Conservation (phyloP, 805 yeast genomes). For the Ogataea polymorpha region DNA sequence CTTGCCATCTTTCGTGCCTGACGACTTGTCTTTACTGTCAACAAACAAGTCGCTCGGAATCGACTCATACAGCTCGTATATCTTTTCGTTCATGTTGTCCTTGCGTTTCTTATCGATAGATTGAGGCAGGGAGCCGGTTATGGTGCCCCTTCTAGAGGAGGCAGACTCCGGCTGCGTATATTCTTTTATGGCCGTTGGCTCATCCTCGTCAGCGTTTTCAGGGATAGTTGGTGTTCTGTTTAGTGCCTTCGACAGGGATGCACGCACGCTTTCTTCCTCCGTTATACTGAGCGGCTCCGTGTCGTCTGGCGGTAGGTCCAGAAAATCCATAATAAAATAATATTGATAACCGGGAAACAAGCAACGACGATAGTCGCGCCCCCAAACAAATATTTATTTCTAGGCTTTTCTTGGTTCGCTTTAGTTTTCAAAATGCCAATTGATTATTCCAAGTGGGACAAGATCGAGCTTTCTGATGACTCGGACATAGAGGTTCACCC, state of each 20-base stretch:
- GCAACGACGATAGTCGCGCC: conserved; percentile 3
- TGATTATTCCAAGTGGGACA: conserved; percentile 98
- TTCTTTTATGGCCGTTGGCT: conserved; percentile 6
- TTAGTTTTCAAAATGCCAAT: conserved; percentile 37
- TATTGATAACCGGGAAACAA: background rate
- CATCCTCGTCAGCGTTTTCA: conserved; percentile 18
- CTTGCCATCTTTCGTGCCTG: conserved; percentile 78
- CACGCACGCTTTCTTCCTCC: conserved; percentile 14
- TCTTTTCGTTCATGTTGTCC: conserved; percentile 57
- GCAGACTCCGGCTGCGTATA: conserved; percentile 6
- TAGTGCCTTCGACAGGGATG: conserved; percentile 22
- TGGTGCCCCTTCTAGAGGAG: conserved; percentile 19
- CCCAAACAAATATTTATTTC: background rate
- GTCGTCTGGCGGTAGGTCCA: conserved; percentile 9
- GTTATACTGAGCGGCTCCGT: conserved; percentile 5
- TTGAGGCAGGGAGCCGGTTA: conserved; percentile 17
- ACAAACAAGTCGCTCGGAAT: conserved; percentile 37
- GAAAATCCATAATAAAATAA: conserved; percentile 5
- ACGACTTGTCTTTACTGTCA: conserved; percentile 43
- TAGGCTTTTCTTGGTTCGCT: conserved; percentile 6
- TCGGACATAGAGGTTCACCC: conserved; percentile 98
- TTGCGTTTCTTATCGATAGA: conserved; percentile 45
- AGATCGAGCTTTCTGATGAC: conserved; percentile 92
- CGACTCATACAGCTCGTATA: conserved; percentile 43
- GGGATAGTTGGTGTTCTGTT: conserved; percentile 14